Conservation (phyloP, 306 rosid genomes). For the Cucumis melo region DNA sequence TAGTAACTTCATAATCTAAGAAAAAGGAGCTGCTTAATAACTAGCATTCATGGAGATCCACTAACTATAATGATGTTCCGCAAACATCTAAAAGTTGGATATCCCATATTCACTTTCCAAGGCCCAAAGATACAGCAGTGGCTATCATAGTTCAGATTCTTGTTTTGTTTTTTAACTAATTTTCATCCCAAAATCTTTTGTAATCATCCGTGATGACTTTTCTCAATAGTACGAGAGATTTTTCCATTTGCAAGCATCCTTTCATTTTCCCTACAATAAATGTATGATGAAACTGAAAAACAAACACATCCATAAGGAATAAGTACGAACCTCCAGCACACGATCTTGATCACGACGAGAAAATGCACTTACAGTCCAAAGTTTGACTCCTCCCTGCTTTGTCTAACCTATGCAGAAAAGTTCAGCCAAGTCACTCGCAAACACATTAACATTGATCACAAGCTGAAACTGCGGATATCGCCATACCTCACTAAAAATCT, state of each 20-base stretch:
- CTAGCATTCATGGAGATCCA: neutral
- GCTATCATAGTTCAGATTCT: neutral
- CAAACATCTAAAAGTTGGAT: neutral
- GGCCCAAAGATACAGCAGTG: neutral
- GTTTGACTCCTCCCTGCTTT: constrained; percentile 30
- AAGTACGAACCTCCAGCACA: constrained; percentile 48
- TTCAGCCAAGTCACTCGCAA: constrained; percentile 13
- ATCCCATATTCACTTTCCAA: neutral
- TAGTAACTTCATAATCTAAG: neutral
- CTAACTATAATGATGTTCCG: neutral
- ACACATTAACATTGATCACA: constrained; percentile 1
- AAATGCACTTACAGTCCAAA: constrained; percentile 22
- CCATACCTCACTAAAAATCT: constrained; percentile 37
- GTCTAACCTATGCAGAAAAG: constrained; percentile 58
- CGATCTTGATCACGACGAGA: constrained; percentile 37
- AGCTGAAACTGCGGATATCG: neutral
- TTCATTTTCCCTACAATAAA: neutral
- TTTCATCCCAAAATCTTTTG: neutral
- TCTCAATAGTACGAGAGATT: neutral
- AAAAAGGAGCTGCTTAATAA: neutral
- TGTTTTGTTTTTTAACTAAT: neutral
- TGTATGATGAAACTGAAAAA: neutral
- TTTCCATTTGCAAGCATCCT: neutral
- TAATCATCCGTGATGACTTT: neutral
- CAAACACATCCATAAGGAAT: neutral